Conservation (phyloP, 164 flowering plant species). For the Aristolochia fimbriata region DNA sequence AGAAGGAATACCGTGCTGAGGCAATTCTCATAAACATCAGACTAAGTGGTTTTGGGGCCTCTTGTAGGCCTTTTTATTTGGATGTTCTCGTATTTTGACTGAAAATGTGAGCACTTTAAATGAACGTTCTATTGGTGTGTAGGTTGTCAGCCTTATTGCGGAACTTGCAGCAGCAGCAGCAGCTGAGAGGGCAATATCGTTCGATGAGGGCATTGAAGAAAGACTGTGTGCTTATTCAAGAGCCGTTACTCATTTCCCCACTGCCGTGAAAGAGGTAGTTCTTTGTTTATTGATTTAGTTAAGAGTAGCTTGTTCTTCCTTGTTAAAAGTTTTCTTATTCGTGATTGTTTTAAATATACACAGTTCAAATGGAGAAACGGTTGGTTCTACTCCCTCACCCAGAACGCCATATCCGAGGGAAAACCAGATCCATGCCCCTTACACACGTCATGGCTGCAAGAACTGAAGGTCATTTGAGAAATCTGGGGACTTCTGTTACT, state of each 20-base stretch:
- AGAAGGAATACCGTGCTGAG: constrained; percentile 73
- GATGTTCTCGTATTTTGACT: background rate
- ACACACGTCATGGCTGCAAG: constrained; percentile 46
- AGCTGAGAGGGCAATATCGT: constrained; percentile 38
- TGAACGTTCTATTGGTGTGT: constrained; percentile 10
- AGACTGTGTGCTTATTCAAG: constrained; percentile 91
- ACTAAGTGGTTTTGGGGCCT: too few relatives aligned
- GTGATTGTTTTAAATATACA: background rate
- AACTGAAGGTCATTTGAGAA: constrained; percentile 45
- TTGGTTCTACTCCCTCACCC: constrained; percentile 44
- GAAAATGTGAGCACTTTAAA: background rate
- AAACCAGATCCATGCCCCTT: constrained; percentile 78
- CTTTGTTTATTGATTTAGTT: background rate
- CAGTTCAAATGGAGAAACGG: constrained; percentile 92
- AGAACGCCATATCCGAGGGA: constrained; percentile 12
- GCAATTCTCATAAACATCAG: constrained; percentile 19
- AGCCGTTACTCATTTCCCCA: constrained; percentile 91
- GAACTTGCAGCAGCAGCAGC: constrained; percentile 89
- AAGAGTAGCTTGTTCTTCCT: background rate
- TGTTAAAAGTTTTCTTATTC: background rate
- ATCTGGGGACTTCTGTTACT: too few relatives aligned
- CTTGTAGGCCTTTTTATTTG: too few relatives aligned
- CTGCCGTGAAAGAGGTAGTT: constrained; percentile 89
- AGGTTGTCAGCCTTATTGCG: constrained; percentile 72
- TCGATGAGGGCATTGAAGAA: constrained; percentile 32